phyloP scores from a whole-genome alignment of 768 basidiomycete species.

The Macrolepiota dolichaula region DNA sequence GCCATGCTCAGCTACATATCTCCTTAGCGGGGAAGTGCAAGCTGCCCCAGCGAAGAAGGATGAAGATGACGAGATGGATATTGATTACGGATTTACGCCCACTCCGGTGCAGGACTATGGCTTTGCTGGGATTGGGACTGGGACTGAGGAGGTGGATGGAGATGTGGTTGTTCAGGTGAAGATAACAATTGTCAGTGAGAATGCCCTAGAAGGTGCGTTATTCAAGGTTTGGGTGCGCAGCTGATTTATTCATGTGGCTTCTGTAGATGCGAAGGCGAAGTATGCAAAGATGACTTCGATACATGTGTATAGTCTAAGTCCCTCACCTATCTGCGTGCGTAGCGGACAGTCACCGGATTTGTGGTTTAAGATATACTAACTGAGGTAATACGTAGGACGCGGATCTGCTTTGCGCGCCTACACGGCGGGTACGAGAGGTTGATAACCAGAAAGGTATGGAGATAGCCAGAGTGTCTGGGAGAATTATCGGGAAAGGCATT shows the following conservation, averaged over 20 bases:
- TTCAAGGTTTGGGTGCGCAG: neutral
- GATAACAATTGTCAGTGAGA: conserved; percentile 59
- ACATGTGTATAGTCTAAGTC: conserved; percentile 72
- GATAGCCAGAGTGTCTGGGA: conserved; percentile 41
- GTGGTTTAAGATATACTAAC: neutral
- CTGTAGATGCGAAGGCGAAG: conserved; percentile 47
- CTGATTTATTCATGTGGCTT: conserved; percentile 1
- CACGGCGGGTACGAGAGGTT: conserved; percentile 32
- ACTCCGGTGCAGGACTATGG: conserved; percentile 2
- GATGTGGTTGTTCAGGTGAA: conserved; percentile 34
- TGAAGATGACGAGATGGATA: conserved; percentile 22
- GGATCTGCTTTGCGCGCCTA: conserved; percentile 38
- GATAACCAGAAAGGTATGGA: conserved; percentile 42
- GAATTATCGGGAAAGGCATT: conserved; percentile 35
- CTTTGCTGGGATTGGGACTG: neutral
- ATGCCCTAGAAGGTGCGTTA: conserved; percentile 59
- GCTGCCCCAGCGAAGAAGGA: neutral
- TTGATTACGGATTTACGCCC: conserved; percentile 30
- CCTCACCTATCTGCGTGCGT: conserved; percentile 57
- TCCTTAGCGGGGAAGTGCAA: conserved; percentile 55
- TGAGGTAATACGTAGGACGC: conserved; percentile 34
- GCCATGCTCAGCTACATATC: conserved; percentile 62
- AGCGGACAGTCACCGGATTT: neutral
- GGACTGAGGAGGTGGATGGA: conserved; percentile 24
- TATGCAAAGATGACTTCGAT: conserved; percentile 52